These are phyloP conservation scores for Neofusicoccum umdonicola DNA, from an alignment of 2,329 filamentous ascomycete species.

Conservation along the genomic window DNA sequence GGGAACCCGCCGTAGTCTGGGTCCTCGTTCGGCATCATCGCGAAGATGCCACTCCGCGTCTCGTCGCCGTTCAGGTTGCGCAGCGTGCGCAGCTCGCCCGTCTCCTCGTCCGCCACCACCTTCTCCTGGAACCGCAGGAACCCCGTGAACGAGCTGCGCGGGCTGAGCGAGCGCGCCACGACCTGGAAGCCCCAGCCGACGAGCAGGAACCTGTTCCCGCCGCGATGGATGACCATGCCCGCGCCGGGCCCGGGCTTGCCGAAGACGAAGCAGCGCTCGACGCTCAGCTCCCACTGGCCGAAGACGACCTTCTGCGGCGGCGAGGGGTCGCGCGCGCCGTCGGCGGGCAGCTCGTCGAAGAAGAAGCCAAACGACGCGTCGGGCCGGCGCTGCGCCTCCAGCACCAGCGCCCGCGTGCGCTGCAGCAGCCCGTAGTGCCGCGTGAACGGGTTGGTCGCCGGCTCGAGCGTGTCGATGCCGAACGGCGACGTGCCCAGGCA, in stretches of 20 bases:
- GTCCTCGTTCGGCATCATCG: slow-evolving; percentile 57
- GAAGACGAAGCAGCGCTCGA: slow-evolving; percentile 48
- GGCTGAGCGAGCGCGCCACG: slow-evolving; percentile 24
- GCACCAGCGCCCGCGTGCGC: slow-evolving; percentile 34
- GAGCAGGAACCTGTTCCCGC: slow-evolving; percentile 41
- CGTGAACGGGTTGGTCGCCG: slow-evolving; percentile 33
- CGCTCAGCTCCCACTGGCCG: slow-evolving; percentile 37
- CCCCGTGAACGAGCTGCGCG: slow-evolving; percentile 39
- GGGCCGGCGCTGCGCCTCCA: slow-evolving; percentile 40
- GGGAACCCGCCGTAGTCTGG: slow-evolving; percentile 58
- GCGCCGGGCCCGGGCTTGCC: slow-evolving; percentile 42
- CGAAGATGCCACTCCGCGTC: slow-evolving; percentile 46
- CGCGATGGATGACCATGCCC: slow-evolving; percentile 45
- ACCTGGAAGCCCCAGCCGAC: slow-evolving; percentile 48
- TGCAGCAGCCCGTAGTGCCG: slow-evolving; percentile 43
- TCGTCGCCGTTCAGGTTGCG: slow-evolving; percentile 29
- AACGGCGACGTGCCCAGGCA: slow-evolving; percentile 43
- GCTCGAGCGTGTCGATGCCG: slow-evolving; percentile 43
- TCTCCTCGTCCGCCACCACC: slow-evolving; percentile 35
- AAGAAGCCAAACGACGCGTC: slow-evolving; percentile 42
- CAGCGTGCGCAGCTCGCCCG: slow-evolving; percentile 36
- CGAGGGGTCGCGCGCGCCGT: slow-evolving; percentile 26
- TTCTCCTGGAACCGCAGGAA: slow-evolving; percentile 46
- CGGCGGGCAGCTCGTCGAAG: slow-evolving; percentile 38
- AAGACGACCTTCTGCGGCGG: slow-evolving; percentile 32